Base-by-base conservation (phyloP, 225 moss, liverwort and hornwort genomes). In the Sphagnum tenellum region DNA sequence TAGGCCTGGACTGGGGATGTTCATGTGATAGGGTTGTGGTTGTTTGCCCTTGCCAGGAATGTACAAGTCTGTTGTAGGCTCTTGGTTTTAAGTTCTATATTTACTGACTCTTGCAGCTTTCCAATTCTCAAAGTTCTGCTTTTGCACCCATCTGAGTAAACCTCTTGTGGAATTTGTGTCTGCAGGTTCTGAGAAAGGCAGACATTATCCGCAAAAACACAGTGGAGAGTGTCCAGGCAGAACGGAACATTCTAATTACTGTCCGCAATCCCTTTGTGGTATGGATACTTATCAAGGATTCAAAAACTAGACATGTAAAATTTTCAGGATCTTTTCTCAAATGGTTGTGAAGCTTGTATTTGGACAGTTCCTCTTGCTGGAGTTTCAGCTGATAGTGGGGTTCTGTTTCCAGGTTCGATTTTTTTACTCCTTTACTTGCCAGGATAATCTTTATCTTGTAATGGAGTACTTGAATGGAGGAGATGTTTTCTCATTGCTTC, bases 391-490 rank as follows among this genome's bases (percentile, higher is more conserved):
- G 12, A 55, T 8, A 13, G 8, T 13, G n/a, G 47, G 10, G 4
- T 66, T 68, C 44, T 65, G 51, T 69, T 73, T 55, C 12, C 77
- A 98, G 98, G 98, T 98, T 56, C 98, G 98, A 8, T 98, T 98
- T 67, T 98, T 98, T 72, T 98, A 98, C 69, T 98, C 98, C 47
- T 98, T 98, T 73, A 98, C 98, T 49, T 93, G 93, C 77, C 80
- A 74, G 49, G 93, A 87, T 49, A 98, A 98, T 75, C 89, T 98
- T 45, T 98, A 98, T 78, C 72, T 98, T 57, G 98, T 98, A 46
- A 98, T 98, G 98, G 98, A 98, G 78, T 98, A 98, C 77, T 82
- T 98, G 46, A 98, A 90, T 62, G 98, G 98, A 75, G 98, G 98
- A 64, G 98, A 98, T 76, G 81, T 98, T 64, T 98, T 90, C 69